Evolutionary conservation across 345 rosid species (phyloP).

Genomic region (Leavenworthia alabamica): DNA sequence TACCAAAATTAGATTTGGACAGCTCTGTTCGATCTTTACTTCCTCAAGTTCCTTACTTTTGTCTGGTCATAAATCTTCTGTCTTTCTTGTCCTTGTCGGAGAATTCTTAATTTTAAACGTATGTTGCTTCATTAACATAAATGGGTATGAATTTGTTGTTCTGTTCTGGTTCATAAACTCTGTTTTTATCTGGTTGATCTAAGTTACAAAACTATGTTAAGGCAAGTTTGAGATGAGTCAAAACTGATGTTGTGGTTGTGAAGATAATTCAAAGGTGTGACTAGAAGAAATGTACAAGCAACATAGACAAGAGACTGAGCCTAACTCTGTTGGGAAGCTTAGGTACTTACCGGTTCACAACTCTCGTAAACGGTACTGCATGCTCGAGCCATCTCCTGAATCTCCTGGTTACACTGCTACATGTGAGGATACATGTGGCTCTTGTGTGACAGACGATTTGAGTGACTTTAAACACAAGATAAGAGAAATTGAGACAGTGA

Average conservation of each 20-base stretch:
- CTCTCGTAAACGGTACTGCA: slow-evolving; percentile 46
- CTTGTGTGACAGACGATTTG: slow-evolving; percentile 67
- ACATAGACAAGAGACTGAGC: slow-evolving; percentile 23
- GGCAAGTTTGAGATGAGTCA: no score
- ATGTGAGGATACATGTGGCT: slow-evolving; percentile 55
- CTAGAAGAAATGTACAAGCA: slow-evolving; percentile 23
- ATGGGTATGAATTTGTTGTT: not conserved
- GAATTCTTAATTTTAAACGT: not conserved
- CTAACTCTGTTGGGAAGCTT: not conserved
- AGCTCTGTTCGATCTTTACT: slow-evolving; percentile 1
- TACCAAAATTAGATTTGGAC: slow-evolving; percentile 4
- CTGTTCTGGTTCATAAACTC: not conserved
- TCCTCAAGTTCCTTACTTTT: not conserved
- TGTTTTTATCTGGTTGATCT: not conserved
- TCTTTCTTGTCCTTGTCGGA: slow-evolving; percentile 3
- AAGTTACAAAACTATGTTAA: not conserved
- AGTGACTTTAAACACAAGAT: slow-evolving; percentile 60
- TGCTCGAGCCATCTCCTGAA: slow-evolving; percentile 53
- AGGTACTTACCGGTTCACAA: slow-evolving; percentile 31
- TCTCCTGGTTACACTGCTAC: slow-evolving; percentile 36
- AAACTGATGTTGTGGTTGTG: not conserved
- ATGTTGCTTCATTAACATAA: not conserved
- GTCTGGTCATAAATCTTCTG: not conserved
- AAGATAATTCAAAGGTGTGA: slow-evolving; percentile 2
- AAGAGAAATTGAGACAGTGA: slow-evolving; percentile 66